Percentiles rank a stretch among this genome's conserved stretches.
Evolutionary conservation across 352 stramenopile genomes (phyloP).

Genomic region (Globisporangium barbulae): DNA sequence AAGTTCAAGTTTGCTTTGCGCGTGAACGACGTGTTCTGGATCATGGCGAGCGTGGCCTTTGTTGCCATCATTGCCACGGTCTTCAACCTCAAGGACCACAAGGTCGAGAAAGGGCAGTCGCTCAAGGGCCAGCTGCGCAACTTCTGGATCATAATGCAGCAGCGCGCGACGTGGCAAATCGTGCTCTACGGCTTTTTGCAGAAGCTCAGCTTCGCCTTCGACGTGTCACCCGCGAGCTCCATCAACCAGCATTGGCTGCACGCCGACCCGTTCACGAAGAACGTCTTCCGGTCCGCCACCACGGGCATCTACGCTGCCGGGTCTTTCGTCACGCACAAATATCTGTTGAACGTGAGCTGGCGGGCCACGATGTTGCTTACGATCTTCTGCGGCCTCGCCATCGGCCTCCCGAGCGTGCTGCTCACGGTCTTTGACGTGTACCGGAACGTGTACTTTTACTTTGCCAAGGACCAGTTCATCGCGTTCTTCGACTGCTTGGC

Average conservation of each 20-base stretch:
- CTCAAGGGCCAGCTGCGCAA: conserved; percentile 32
- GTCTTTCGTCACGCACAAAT: conserved; percentile 51
- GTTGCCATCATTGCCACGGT: conserved; percentile 31
- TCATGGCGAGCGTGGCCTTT: conserved; percentile 30
- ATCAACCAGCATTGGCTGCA: conserved; percentile 61
- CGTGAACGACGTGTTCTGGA: conserved; percentile 34
- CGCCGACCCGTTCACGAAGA: conserved; percentile 61
- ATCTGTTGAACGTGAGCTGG: conserved; percentile 61
- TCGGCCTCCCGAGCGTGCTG: conserved; percentile 37
- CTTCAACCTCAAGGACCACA: conserved; percentile 42
- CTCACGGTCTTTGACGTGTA: conserved; percentile 59
- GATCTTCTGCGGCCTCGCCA: conserved; percentile 35
- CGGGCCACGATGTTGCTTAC: conserved; percentile 45
- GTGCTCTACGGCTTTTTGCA: conserved; percentile 65
- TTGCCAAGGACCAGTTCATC: conserved; percentile 43
- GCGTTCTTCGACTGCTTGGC: conserved; percentile 61
- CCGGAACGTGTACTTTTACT: conserved; percentile 64
- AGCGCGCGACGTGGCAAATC: conserved; percentile 71
- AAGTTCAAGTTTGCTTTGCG: conserved; percentile 46
- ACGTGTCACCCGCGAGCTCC: conserved; percentile 45
- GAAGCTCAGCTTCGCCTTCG: conserved; percentile 60
- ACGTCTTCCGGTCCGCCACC: conserved; percentile 51
- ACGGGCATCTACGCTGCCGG: conserved; percentile 52
- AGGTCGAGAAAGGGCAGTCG: conserved; percentile 18
- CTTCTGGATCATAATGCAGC: conserved; percentile 59